Evolutionary conservation across 2,329 filamentous ascomycete species (phyloP).

Genomic region (Stagonosporopsis rhizophila): DNA sequence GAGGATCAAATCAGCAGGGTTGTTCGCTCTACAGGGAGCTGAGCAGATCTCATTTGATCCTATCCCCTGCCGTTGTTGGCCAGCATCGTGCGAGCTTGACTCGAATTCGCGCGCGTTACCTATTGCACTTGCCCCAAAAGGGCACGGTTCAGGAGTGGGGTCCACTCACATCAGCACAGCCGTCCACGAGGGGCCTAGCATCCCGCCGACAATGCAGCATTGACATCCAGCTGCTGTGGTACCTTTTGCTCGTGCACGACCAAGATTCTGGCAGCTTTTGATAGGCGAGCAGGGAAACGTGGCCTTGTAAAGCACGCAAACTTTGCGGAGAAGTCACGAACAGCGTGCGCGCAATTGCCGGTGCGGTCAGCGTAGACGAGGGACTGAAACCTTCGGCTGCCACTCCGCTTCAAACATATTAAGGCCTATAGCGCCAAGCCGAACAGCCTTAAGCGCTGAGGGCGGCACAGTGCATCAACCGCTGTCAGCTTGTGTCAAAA

Average conservation of each 20-base stretch:
- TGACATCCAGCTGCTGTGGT: constrained; percentile 4
- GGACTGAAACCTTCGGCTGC: constrained; percentile 15
- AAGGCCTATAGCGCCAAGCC: constrained; percentile 15
- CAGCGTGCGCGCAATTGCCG: background rate
- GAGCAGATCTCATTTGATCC: constrained; percentile 22
- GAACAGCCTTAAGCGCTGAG: constrained; percentile 27
- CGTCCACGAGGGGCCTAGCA: constrained; percentile 17
- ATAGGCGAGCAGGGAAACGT: background rate
- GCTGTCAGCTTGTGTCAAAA: constrained; percentile 16
- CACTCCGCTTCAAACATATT: constrained; percentile 15
- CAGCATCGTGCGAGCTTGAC: constrained; percentile 23
- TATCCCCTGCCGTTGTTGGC: constrained; percentile 24
- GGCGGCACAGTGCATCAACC: constrained; percentile 29
- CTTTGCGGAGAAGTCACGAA: background rate
- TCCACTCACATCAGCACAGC: constrained; percentile 16
- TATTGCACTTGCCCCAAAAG: constrained; percentile 7
- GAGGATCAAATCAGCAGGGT: constrained; percentile 18
- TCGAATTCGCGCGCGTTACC: constrained; percentile 33
- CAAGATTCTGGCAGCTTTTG: constrained; percentile 5
- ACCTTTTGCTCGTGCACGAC: constrained; percentile 6
- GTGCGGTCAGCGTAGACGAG: background rate
- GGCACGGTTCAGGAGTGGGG: constrained; percentile 18
- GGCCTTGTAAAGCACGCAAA: constrained; percentile 5
- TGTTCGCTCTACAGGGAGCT: constrained; percentile 21
- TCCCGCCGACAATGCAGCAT: constrained; percentile 14